Evolutionary conservation across 129 eudicot genomes (phyloP).

Genomic region (Chrysanthemum lavandulifolium): DNA sequence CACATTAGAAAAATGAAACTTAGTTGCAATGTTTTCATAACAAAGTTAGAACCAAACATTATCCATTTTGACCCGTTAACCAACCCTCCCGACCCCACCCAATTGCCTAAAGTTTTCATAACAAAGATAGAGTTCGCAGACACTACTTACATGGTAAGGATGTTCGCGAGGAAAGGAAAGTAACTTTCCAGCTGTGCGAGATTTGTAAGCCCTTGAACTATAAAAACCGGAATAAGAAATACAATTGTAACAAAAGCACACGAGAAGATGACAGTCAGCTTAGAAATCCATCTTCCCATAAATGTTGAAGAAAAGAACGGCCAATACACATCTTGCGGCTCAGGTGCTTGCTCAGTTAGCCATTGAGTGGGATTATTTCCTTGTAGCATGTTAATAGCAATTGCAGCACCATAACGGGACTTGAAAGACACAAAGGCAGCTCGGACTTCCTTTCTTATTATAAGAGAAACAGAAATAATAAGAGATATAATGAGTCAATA

Average conservation of each 20-base stretch:
- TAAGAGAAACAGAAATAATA: constrained; percentile 4
- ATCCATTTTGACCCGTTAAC: too few relatives aligned
- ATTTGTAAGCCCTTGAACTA: constrained; percentile 70
- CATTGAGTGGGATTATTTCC: constrained; percentile 63
- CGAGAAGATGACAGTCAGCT: constrained; percentile 38
- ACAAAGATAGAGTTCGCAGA: not conserved
- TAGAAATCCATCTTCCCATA: constrained; percentile 59
- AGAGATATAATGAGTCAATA: not conserved
- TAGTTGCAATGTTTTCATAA: too few relatives aligned
- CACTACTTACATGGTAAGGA: constrained; percentile 47
- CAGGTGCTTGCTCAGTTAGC: constrained; percentile 73
- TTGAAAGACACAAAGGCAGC: constrained; percentile 79
- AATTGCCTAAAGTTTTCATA: not conserved
- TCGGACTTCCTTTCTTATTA: constrained; percentile 58
- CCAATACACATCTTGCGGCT: constrained; percentile 84
- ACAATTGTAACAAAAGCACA: constrained; percentile 42
- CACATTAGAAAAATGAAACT: too few relatives aligned
- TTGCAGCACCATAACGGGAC: constrained; percentile 62
- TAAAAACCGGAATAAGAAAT: constrained; percentile 55
- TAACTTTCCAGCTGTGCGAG: constrained; percentile 54
- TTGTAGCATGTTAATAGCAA: constrained; percentile 55
- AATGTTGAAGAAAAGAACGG: constrained; percentile 63
- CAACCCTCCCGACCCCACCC: not conserved
- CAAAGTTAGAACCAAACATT: too few relatives aligned
- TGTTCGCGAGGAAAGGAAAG: constrained; percentile 49